Evolutionary conservation across 225 moss, liverwort and hornwort species (phyloP).

Genomic region (Rhytidiadelphus loreus): DNA sequence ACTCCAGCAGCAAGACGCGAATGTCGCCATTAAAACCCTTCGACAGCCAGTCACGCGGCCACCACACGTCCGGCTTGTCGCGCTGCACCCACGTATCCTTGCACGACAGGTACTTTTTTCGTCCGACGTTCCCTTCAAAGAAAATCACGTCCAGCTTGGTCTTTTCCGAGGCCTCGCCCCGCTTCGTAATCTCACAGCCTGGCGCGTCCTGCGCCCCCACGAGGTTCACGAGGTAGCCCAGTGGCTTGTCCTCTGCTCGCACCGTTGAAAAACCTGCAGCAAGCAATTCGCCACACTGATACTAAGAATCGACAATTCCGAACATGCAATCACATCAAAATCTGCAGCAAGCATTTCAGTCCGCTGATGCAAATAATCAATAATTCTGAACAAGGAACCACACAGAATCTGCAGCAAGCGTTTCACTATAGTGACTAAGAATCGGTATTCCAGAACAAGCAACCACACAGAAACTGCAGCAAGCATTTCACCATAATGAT

Average conservation of each 20-base stretch:
- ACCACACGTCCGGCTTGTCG: slow-evolving; percentile 1
- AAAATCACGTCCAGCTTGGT: neutral
- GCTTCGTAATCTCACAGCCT: too few relatives aligned
- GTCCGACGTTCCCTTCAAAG: slow-evolving; percentile 16
- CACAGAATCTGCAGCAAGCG: too few relatives aligned
- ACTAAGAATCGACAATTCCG: neutral
- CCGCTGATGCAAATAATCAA: too few relatives aligned
- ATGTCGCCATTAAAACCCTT: neutral
- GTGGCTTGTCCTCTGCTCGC: neutral
- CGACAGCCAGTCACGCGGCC: slow-evolving; percentile 24
- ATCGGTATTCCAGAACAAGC: too few relatives aligned
- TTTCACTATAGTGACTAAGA: too few relatives aligned
- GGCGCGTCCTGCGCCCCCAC: neutral
- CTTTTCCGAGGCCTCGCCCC: rapidly evolving
- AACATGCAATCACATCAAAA: too few relatives aligned
- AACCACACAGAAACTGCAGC: too few relatives aligned
- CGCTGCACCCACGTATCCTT: slow-evolving; percentile 23
- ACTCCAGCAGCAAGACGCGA: slow-evolving; percentile 20
- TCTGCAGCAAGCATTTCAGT: too few relatives aligned
- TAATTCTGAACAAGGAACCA: too few relatives aligned
- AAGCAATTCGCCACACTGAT: rapidly evolving
- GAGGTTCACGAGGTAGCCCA: neutral
- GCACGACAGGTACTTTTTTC: neutral
- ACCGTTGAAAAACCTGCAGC: neutral
- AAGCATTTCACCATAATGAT: too few relatives aligned